phyloP scores from a whole-genome alignment of 768 basidiomycete genomes.

The Floccularia luteovirens region DNA sequence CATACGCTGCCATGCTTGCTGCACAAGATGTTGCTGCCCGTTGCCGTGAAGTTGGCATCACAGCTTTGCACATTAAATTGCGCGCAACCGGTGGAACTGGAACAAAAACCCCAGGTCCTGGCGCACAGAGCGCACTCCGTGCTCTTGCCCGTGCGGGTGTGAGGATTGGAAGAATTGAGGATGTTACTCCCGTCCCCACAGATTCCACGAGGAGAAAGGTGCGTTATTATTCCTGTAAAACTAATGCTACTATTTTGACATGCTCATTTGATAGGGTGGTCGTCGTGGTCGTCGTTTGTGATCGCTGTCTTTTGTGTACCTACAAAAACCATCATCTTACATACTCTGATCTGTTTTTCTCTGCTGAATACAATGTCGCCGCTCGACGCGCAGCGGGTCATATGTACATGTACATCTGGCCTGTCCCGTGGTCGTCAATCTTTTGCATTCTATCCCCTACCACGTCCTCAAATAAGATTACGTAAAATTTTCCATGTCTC shows the following conservation, averaged over 20 bases:
- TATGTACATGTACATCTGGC: slow-evolving; percentile 24
- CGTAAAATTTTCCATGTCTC: too few relatives aligned
- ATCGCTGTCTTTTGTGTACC: slow-evolving; percentile 16
- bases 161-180: slow-evolving; percentile 97
- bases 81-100: slow-evolving; percentile 97
- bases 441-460: slow-evolving; percentile 23
- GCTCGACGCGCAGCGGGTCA: slow-evolving; percentile 84
- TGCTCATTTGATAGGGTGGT: slow-evolving; percentile 68
- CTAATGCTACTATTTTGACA: neutral
- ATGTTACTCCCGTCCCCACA: slow-evolving; percentile 95
- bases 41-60: slow-evolving; percentile 98
- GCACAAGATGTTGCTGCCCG: slow-evolving; percentile 94
- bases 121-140: slow-evolving; percentile 96
- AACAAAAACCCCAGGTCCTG: slow-evolving; percentile 98
- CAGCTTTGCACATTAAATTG: slow-evolving; percentile 97
- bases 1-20: slow-evolving; percentile 96
- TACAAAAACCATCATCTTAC: too few relatives aligned
- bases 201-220: slow-evolving; percentile 98
- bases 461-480: too few relatives aligned
- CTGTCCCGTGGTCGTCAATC: slow-evolving; percentile 85
- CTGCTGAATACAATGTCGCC: slow-evolving; percentile 59
- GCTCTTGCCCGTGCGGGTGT: slow-evolving; percentile 98
- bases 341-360: slow-evolving; percentile 19
- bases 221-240: slow-evolving; percentile 10
- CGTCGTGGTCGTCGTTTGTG: slow-evolving; percentile 96